phyloP scores from a whole-genome alignment of 176 grass and related monocot genomes.

The Aegilops bicornis region DNA sequence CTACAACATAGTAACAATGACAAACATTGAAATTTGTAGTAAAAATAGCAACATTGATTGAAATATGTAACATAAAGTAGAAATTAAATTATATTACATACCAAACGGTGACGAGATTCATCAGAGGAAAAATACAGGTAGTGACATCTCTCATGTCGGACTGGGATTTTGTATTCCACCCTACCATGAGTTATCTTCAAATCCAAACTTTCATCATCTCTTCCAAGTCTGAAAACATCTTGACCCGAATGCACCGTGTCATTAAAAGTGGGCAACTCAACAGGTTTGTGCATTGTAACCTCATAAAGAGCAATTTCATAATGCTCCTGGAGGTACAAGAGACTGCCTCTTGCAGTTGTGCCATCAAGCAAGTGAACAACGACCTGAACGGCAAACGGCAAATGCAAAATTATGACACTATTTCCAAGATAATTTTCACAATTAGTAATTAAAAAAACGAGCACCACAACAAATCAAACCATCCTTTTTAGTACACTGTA shows the following conservation, averaged over 20 bases:
- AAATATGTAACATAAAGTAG: no score
- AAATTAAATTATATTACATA: no score
- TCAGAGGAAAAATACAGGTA: background rate
- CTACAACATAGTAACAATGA: background rate
- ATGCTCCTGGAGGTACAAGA: conserved; percentile 18
- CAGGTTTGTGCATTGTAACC: background rate
- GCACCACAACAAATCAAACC: no score
- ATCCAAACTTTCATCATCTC: background rate
- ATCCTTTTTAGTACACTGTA: no score
- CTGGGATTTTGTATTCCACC: background rate
- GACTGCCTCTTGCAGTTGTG: background rate
- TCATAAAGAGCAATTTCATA: conserved; percentile 10
- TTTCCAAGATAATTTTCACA: no score
- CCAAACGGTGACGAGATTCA: no score
- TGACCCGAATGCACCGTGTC: background rate
- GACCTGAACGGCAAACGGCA: background rate
- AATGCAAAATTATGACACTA: background rate
- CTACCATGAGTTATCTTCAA: background rate
- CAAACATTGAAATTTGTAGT: background rate
- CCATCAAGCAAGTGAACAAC: background rate
- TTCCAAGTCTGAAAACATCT: background rate
- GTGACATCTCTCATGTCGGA: background rate
- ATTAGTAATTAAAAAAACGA: no score
- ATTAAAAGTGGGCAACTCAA: background rate
- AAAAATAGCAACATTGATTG: background rate